Percentiles rank a stretch among this genome's conserved stretches.
phyloP scores from a whole-genome alignment of 1,284 basidiomycete genomes.

The Omphalotus olearius region DNA sequence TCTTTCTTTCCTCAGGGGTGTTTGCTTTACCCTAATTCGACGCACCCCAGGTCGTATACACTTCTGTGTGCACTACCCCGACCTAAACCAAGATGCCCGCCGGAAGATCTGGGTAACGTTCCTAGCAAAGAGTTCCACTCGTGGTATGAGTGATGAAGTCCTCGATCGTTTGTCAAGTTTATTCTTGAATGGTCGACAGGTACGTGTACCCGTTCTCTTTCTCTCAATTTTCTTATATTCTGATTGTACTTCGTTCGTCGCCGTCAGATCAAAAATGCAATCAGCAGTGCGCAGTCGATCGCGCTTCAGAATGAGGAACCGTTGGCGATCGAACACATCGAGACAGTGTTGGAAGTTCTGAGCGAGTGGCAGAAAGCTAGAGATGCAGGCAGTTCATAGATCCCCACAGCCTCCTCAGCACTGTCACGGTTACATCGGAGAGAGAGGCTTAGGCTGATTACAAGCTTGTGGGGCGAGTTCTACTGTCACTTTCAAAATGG shows the following conservation, averaged over 20 bases:
- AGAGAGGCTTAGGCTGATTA: too few relatives aligned
- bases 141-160: conserved; percentile 5
- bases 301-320: conserved; percentile 12
- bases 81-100: conserved; percentile 21
- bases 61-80: conserved; percentile 22
- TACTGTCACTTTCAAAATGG: too few relatives aligned
- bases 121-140: conserved; percentile 14
- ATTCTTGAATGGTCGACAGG: conserved; percentile 18
- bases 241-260: background rate
- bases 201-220: background rate
- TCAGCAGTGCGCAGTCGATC: conserved; percentile 18
- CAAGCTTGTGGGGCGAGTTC: too few relatives aligned
- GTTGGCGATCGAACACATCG: conserved; percentile 14
- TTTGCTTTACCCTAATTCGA: background rate
- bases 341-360: conserved; percentile 18
- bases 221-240: background rate
- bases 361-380: conserved; percentile 13
- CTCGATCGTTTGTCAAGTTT: conserved; percentile 15
- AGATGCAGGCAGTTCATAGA: too few relatives aligned
- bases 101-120: conserved; percentile 25
- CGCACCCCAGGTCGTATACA: conserved; percentile 1
- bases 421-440: too few relatives aligned
- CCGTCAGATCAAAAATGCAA: conserved; percentile 18
- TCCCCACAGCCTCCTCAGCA: too few relatives aligned
- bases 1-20: background rate